Percentiles rank a stretch among this genome's conserved stretches.
These are phyloP conservation scores for Protea cynaroides DNA, from an alignment of 164 flowering plant species.

Conservation along the genomic window DNA sequence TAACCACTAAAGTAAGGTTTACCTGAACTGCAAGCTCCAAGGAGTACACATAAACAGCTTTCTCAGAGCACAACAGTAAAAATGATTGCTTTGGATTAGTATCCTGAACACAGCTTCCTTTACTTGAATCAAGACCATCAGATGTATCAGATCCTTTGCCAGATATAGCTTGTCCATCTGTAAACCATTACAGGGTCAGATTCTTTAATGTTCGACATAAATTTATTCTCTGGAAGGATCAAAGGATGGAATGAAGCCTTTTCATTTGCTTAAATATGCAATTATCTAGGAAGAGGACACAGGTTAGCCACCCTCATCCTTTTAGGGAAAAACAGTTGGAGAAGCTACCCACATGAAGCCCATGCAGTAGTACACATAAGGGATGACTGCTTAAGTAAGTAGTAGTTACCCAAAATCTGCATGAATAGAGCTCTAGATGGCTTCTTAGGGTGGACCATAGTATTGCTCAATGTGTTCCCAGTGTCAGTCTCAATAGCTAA, in stretches of 20 bases:
- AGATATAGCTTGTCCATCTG: constrained; percentile 38
- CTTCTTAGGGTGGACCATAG: constrained; percentile 56
- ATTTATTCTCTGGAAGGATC: not conserved
- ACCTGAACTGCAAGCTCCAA: constrained; percentile 66
- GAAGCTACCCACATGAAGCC: too few species aligned
- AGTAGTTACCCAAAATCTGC: constrained; percentile 55
- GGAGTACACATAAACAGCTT: constrained; percentile 71
- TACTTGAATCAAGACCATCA: constrained; percentile 23
- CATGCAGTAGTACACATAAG: too few species aligned
- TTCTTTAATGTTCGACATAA: not conserved
- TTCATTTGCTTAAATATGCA: not conserved
- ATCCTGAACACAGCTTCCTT: constrained; percentile 27
- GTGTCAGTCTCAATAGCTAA: constrained; percentile 63
- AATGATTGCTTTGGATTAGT: constrained; percentile 29
- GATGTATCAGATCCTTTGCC: constrained; percentile 21
- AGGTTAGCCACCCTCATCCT: not conserved
- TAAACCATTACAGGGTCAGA: constrained; percentile 4
- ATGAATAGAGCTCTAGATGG: constrained; percentile 64
- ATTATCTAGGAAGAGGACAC: not conserved
- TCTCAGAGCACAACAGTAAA: constrained; percentile 74
- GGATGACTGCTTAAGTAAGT: not conserved
- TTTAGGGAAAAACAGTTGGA: not conserved
- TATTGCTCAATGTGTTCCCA: constrained; percentile 50
- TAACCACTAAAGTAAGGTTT: constrained; percentile 1
- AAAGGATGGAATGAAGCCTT: too few species aligned